phyloP scores from a whole-genome alignment of 306 rosid genomes.

The Cucurbita argyrosperma region DNA sequence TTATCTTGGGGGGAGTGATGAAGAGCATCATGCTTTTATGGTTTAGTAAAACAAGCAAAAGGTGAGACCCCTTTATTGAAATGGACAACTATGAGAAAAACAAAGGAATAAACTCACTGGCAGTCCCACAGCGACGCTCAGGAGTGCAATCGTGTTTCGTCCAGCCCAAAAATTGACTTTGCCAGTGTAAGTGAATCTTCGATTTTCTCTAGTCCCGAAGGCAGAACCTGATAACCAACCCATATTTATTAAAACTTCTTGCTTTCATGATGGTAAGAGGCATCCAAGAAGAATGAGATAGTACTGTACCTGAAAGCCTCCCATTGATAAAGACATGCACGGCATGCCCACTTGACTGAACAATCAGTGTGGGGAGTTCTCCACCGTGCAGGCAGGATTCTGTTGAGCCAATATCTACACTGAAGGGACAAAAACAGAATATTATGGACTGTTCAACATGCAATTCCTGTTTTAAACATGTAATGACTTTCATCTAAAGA shows the following conservation, averaged over 20 bases:
- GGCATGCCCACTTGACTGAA: slow-evolving; percentile 88
- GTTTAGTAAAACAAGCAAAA: not conserved
- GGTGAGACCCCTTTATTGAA: not conserved
- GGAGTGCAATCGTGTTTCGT: slow-evolving; percentile 68
- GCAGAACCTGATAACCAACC: slow-evolving; percentile 58
- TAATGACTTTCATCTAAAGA: not conserved
- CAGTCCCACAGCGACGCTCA: slow-evolving; percentile 94
- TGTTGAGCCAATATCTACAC: slow-evolving; percentile 59
- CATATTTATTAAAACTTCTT: slow-evolving; percentile 4
- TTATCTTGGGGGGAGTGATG: not conserved
- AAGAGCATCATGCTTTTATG: not conserved
- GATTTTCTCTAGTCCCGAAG: slow-evolving; percentile 67
- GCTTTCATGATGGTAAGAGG: not conserved
- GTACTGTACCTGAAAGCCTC: slow-evolving; percentile 57
- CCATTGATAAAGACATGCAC: slow-evolving; percentile 87
- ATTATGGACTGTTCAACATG: not conserved
- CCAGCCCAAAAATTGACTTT: slow-evolving; percentile 67
- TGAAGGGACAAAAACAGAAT: slow-evolving; percentile 19
- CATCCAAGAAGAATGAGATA: slow-evolving; percentile 6
- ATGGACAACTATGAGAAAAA: not conserved
- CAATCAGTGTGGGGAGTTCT: slow-evolving; percentile 67
- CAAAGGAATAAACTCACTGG: slow-evolving; percentile 42
- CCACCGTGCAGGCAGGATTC: slow-evolving; percentile 85
- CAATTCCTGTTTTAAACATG: not conserved
- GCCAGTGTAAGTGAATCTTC: slow-evolving; percentile 75